Evolutionary conservation across 73 alveolate species (phyloP).

Genomic region (Paraurostyla sp.): DNA sequence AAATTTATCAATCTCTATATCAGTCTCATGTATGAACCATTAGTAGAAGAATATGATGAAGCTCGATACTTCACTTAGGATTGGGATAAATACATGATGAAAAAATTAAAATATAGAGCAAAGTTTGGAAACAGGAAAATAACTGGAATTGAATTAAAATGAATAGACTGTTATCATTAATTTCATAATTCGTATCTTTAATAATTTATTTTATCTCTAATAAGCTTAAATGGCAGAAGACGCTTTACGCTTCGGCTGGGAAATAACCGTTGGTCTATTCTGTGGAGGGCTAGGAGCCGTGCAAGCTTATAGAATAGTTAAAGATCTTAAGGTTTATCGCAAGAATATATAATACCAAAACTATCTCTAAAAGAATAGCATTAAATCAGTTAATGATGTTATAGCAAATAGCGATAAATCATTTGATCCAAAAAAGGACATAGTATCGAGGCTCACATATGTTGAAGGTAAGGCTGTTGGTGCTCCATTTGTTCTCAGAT

Average conservation of each 20-base stretch:
- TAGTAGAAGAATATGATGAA: slow-evolving; percentile 27
- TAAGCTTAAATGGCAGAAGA: background rate
- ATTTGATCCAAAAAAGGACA: background rate
- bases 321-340: background rate
- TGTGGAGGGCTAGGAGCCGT: too few relatives aligned
- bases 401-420: background rate
- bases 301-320: background rate
- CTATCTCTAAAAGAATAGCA: background rate
- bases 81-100: background rate
- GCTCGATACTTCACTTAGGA: slow-evolving; percentile 1
- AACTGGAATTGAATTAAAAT: background rate
- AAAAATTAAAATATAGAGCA: background rate
- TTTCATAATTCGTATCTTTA: background rate
- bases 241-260: background rate
- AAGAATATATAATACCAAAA: background rate
- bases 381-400: background rate
- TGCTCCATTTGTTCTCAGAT: background rate
- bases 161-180: background rate
- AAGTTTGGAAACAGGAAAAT: slow-evolving; percentile 16
- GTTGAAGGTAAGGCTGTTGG: slow-evolving; percentile 9
- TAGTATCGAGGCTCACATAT: too few relatives aligned
- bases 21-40: slow-evolving; percentile 15
- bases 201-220: background rate
- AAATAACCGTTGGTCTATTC: background rate
- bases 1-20: slow-evolving; percentile 17